Evolutionary conservation across 1,284 basidiomycete genomes (phyloP), one percentile per base, ranked within the genome.

Genomic region (Cystobasidium slooffiae): DNA sequence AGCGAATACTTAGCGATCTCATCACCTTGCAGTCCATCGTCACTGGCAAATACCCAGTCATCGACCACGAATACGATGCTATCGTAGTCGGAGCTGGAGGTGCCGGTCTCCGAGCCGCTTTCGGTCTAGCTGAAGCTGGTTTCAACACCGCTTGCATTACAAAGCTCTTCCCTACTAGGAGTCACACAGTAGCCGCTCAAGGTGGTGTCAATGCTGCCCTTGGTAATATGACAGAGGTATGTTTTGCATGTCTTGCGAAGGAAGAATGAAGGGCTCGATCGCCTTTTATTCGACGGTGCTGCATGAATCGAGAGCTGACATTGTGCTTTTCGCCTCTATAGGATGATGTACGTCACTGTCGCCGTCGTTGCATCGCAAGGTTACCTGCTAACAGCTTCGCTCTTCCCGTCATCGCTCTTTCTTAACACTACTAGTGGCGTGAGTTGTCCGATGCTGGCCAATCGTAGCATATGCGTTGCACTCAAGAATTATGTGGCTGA

Each of bases 201-300:
- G 97, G 97, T 82, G 97, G 97, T 84, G 96, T 99, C 84, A 99
- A 99, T 85, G 96, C 97, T 80, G 97, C 97, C 58, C 88, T 99
- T 73, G 97, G 96, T 76, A 99, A 99, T 86, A 96, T 97, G 93
- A 96, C 94, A 14, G 94, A 97, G 84, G 94, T 72, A 43, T 24
- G 68, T 44, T 22, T 6, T 24, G 10, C 46, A 9, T 31, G 31
- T 31, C 31, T 31, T 5, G 5, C 5, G 31, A 31, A 31, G 31
- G 31, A 31, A 31, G 31, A 16, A 49, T 22, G 37, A 59, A 37
- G 20, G 14, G 39, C 67, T 52, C 52, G 20, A 43, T 46, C 37
- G 43, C 39, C n/a, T 39, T 39, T 39, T 44, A 18, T 46, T 24
- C 64, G 49, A 78, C 61, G 76, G 78, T 75, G 77, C 75, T 3